Conservation (phyloP, 768 basidiomycete genomes). For the Amanita rubescens region DNA sequence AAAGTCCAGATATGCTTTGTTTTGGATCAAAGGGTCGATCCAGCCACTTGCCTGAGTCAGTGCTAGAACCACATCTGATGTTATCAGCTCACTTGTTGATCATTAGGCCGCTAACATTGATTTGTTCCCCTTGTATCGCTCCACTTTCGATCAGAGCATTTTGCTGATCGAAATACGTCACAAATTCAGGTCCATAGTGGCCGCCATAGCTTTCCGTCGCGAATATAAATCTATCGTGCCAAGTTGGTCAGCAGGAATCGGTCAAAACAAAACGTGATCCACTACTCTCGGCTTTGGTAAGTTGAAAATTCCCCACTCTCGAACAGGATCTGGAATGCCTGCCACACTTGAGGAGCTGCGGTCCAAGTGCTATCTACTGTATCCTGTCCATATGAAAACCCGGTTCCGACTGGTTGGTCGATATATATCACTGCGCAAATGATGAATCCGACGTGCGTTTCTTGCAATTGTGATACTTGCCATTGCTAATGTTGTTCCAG, state of each 20-base stretch:
- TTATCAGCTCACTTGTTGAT: conserved; percentile 44
- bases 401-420: conserved; percentile 61
- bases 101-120: conserved; percentile 54
- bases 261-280: background rate
- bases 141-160: conserved; percentile 43
- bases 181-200: conserved; percentile 59
- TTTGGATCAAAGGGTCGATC: conserved; percentile 60
- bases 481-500: conserved; percentile 65
- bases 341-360: conserved; percentile 55
- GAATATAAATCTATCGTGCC: conserved; percentile 42
- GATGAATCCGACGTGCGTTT: background rate
- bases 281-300: conserved; percentile 48
- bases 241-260: background rate
- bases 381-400: conserved; percentile 53
- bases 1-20: conserved; percentile 52
- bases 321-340: conserved; percentile 56
- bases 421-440: conserved; percentile 52
- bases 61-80: background rate
- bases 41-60: conserved; percentile 39
- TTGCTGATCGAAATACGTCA: conserved; percentile 57
- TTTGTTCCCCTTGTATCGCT: conserved; percentile 36
- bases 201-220: conserved; percentile 65
- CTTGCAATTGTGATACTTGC: conserved; percentile 26
- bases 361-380: conserved; percentile 50
- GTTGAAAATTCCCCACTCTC: conserved; percentile 46